These are phyloP conservation scores for Ogataea degrootiae DNA, from an alignment of 805 yeast species.

Conservation along the genomic window DNA sequence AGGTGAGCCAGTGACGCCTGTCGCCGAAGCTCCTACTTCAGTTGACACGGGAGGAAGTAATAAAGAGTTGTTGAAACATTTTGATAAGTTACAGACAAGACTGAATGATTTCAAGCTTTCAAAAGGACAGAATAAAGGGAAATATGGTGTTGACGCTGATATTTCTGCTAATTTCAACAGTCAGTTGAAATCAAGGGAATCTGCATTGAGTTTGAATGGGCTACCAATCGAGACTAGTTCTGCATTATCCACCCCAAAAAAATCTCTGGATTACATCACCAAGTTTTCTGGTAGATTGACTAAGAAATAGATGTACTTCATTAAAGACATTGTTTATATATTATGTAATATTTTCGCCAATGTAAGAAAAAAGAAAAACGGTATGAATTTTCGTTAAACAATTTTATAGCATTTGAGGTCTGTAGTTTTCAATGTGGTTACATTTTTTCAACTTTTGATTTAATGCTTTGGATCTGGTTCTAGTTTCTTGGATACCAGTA, in stretches of 20 bases:
- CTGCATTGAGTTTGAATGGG: slow-evolving; percentile 4
- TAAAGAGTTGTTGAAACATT: slow-evolving; percentile 38
- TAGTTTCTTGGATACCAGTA: slow-evolving; percentile 22
- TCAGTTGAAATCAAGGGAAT: slow-evolving; percentile 10
- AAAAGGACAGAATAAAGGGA: slow-evolving; percentile 3
- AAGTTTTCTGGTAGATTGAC: slow-evolving; percentile 20
- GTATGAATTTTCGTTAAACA: not conserved
- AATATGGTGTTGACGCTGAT: slow-evolving; percentile 1
- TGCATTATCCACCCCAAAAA: slow-evolving; percentile 13
- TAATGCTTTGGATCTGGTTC: slow-evolving; percentile 27
- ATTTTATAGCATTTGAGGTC: slow-evolving; percentile 41
- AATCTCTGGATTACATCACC: slow-evolving; percentile 19
- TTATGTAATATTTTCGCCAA: not conserved
- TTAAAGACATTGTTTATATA: not conserved
- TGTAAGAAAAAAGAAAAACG: not conserved
- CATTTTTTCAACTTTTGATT: slow-evolving; percentile 53
- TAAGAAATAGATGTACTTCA: slow-evolving; percentile 6
- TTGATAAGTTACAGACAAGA: slow-evolving; percentile 42
- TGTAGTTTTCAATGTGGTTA: slow-evolving; percentile 73
- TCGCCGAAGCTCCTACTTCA: no score
- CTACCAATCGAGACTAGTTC: slow-evolving; percentile 16
- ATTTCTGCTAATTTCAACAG: slow-evolving; percentile 9
- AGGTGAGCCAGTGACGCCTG: not conserved
- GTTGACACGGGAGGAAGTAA: not conserved
- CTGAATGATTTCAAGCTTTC: slow-evolving; percentile 18